Base-by-base conservation (phyloP, 2,329 filamentous ascomycete species). In the Scytalidium lignicola region DNA sequence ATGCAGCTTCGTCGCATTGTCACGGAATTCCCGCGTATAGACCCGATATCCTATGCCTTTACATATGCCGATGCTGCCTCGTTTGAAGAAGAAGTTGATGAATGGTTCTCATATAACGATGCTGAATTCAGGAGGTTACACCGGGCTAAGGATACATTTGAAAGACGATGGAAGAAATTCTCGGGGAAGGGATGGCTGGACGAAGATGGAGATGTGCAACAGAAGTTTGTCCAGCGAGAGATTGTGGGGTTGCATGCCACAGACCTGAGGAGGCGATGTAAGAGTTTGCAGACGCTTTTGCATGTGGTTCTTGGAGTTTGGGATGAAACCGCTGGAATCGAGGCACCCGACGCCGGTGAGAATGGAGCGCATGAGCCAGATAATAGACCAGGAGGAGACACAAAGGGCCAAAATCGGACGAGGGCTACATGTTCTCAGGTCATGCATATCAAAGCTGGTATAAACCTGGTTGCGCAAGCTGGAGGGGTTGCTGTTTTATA, bases 21-120 rank as follows among this genome's bases (percentile, higher is more conserved):
- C 17, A 80, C 82, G 54, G 87, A 91, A 51, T 82, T 89, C 57
- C 86, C 86, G 15, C 81, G 80, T 55, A 65, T 75, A 46, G 86
- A 90, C 56, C 79, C 85, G 44, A 74, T 78, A 41, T 82, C 83
- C 10, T 99, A 99, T 73, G 90, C 93, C 52, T 99, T 96, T 65
- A 80, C 80, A 55, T 92, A 92, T 70, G 73, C 79, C 21, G 87
- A 92, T 66, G 78, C 79, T 49, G 83, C 85, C 19, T 73, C 82
- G 1, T 85, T 95, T 59, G 82, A 88, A 17, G 89, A 93, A 55
- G 93, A 99, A 72, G 76, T 99, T 43, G 90, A 97, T 65, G 93
- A 99, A 70, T 99, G 93, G 93, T 99, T 99, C 68, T 83, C 86
- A 47, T 96, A 97, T 69, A 86, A 87, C 59, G 84, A 90, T 54